Conservation (phyloP, 192 early-diverging fungal genomes). For the Coemansia sp. region DNA sequence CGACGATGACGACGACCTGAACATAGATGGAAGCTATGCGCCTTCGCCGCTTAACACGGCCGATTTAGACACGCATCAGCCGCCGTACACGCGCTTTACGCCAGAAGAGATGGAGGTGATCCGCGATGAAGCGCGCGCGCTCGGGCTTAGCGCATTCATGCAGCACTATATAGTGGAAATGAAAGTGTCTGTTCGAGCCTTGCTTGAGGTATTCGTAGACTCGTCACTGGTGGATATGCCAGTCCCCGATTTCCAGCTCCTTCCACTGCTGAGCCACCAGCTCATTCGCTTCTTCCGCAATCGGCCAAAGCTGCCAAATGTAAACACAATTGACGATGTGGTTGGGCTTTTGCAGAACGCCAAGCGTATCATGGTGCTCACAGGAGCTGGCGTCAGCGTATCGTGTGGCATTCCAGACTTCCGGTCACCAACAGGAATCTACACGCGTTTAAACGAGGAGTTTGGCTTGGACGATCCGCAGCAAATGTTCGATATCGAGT, state of each 20-base stretch:
- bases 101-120: conserved; percentile 38
- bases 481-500: conserved; percentile 96
- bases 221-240: conserved; percentile 40
- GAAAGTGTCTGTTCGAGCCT: conserved; percentile 55
- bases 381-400: conserved; percentile 83
- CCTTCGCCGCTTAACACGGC: conserved; percentile 31
- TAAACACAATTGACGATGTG: conserved; percentile 70
- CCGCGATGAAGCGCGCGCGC: conserved; percentile 32
- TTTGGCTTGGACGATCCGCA: conserved; percentile 92
- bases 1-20: conserved; percentile 30
- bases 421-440: conserved; percentile 90
- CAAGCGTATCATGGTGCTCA: conserved; percentile 85
- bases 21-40: conserved; percentile 50
- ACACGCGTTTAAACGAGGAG: conserved; percentile 79
- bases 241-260: conserved; percentile 61
- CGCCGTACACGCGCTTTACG: conserved; percentile 24
- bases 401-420: conserved; percentile 98
- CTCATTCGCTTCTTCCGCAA: conserved; percentile 62
- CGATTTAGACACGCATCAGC: background rate
- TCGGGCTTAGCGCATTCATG: conserved; percentile 58
- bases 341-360: conserved; percentile 60
- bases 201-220: conserved; percentile 67
- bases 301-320: conserved; percentile 53
- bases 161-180: conserved; percentile 62
- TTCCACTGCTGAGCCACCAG: conserved; percentile 61